Evolutionary conservation across 2,329 filamentous ascomycete genomes (phyloP).

Genomic region (Didymella segeticola): DNA sequence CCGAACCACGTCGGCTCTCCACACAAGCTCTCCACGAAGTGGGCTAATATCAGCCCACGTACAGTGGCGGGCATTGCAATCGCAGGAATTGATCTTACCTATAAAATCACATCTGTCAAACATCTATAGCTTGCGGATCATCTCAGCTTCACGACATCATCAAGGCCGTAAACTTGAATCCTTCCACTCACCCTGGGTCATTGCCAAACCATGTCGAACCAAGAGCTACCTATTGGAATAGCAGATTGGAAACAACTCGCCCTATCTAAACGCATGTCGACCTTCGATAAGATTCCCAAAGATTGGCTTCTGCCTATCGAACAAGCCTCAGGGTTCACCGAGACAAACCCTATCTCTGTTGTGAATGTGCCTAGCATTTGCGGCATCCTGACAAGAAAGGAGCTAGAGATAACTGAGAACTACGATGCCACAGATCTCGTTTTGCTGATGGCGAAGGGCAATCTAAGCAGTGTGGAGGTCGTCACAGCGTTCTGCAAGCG

Average conservation of each 20-base stretch:
- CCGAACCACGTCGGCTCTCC: constrained; percentile 15
- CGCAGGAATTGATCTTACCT: background rate
- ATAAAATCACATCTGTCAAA: no score
- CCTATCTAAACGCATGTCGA: constrained; percentile 37
- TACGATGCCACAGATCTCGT: constrained; percentile 45
- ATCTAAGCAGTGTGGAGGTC: constrained; percentile 51
- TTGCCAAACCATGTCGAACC: background rate
- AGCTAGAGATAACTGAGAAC: constrained; percentile 45
- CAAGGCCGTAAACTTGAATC: no score
- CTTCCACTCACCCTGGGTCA: background rate
- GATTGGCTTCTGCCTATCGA: constrained; percentile 41
- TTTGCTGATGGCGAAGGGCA: constrained; percentile 28
- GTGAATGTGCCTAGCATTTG: constrained; percentile 40
- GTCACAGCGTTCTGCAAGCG: constrained; percentile 61
- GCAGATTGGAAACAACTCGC: constrained; percentile 42
- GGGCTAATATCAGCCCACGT: constrained; percentile 4
- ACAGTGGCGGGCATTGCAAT: background rate
- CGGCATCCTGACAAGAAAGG: constrained; percentile 39
- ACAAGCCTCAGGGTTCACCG: constrained; percentile 24
- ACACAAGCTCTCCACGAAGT: constrained; percentile 7
- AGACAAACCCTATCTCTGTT: constrained; percentile 33
- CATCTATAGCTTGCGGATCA: background rate
- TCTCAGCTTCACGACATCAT: no score
- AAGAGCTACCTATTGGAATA: background rate
- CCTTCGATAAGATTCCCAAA: constrained; percentile 39